Conservation (phyloP, 768 basidiomycete genomes). For the Pilatotrama ljubarskyi region DNA sequence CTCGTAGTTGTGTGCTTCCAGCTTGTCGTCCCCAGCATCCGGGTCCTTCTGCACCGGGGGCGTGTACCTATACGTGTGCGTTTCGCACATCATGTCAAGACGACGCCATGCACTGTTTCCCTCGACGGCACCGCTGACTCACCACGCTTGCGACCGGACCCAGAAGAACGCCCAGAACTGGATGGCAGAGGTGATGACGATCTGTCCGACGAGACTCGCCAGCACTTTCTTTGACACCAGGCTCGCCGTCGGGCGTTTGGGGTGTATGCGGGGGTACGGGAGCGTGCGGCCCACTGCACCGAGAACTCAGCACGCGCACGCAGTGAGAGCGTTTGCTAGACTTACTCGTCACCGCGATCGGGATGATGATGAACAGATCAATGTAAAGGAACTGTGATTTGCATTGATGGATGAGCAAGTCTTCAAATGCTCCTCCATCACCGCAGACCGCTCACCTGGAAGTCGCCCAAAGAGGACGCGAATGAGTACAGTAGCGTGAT, state of each 20-base stretch:
- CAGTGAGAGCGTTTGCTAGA: constrained; percentile 7
- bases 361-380: constrained; percentile 97
- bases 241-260: constrained; percentile 92
- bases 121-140: constrained; percentile 22
- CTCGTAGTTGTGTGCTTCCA: constrained; percentile 87
- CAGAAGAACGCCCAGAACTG: constrained; percentile 91
- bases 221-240: constrained; percentile 95
- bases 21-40: constrained; percentile 55
- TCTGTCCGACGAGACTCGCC: constrained; percentile 90
- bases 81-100: constrained; percentile 1
- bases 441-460: constrained; percentile 65
- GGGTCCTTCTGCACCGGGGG: constrained; percentile 56
- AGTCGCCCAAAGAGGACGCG: constrained; percentile 93
- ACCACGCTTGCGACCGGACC: constrained; percentile 88
- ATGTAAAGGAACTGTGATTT: constrained; percentile 85
- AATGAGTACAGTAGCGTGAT: constrained; percentile 95
- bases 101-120: not conserved
- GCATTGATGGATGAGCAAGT: constrained; percentile 14
- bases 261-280: constrained; percentile 82
- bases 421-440: not conserved
- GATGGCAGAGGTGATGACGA: constrained; percentile 76
- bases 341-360: constrained; percentile 94
- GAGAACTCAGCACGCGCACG: constrained; percentile 4
- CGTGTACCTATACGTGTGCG: constrained; percentile 60
- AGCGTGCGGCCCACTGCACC: constrained; percentile 88